Evolutionary conservation across 2,329 filamentous ascomycete genomes (phyloP).

Genomic region (Aspergillus tanneri): DNA sequence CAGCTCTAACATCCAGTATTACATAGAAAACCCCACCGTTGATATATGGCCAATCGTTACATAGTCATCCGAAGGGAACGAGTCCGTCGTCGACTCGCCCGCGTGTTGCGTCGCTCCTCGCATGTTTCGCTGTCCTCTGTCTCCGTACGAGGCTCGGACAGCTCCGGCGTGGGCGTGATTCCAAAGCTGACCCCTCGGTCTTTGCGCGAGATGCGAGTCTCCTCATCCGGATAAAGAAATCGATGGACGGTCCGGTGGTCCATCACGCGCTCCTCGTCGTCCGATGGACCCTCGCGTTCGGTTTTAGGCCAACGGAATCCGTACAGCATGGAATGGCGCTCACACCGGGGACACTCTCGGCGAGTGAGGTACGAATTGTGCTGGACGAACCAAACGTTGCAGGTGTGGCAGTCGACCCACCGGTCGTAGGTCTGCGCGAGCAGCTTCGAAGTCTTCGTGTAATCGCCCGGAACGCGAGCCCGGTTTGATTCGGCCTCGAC

Average conservation of each 20-base stretch:
- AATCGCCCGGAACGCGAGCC: constrained; percentile 68
- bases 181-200: constrained; percentile 39
- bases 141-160: constrained; percentile 40
- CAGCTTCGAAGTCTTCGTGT: constrained; percentile 74
- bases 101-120: constrained; percentile 37
- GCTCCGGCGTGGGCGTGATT: constrained; percentile 38
- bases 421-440: constrained; percentile 72
- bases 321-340: constrained; percentile 92
- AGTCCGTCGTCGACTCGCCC: constrained; percentile 35
- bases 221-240: constrained; percentile 71
- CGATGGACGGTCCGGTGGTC: constrained; percentile 88
- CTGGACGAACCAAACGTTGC: constrained; percentile 79
- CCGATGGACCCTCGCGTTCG: constrained; percentile 70
- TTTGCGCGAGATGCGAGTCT: constrained; percentile 47
- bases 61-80: constrained; percentile 38
- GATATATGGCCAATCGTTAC: constrained; percentile 23
- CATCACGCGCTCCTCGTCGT: constrained; percentile 67
- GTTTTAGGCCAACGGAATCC: constrained; percentile 97
- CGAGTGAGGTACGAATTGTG: constrained; percentile 82
- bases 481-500: constrained; percentile 39
- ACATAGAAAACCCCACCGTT: constrained; percentile 3
- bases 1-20: constrained; percentile 2
- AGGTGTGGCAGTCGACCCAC: constrained; percentile 89
- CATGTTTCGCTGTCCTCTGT: constrained; percentile 38
- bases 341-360: constrained; percentile 84